These are phyloP conservation scores for Lathyrus tuberosus DNA, from an alignment of 306 rosid species.

Conservation along the genomic window DNA sequence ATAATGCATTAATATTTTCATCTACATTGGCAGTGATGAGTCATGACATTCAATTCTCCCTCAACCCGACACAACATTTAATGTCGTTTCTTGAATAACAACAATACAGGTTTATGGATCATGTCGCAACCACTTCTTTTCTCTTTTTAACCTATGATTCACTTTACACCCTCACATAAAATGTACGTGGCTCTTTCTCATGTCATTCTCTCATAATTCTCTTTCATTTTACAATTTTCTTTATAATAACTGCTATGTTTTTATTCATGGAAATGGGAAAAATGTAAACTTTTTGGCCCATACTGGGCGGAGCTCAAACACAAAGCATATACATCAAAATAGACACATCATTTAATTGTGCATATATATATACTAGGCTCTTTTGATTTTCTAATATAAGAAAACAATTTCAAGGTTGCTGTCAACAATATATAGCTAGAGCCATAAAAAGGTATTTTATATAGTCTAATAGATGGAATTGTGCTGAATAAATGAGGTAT, in stretches of 20 bases:
- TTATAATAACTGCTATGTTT: neutral
- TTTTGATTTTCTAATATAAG: slow-evolving; percentile 7
- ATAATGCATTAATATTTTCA: neutral
- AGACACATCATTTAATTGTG: slow-evolving; percentile 19
- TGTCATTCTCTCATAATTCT: slow-evolving; percentile 41
- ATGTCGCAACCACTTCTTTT: slow-evolving; percentile 39
- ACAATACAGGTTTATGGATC: slow-evolving; percentile 36
- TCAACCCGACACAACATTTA: slow-evolving; percentile 46
- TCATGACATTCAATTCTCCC: slow-evolving; percentile 40
- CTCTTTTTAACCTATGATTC: slow-evolving; percentile 37
- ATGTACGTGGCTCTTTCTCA: slow-evolving; percentile 1
- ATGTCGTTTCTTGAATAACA: slow-evolving; percentile 42
- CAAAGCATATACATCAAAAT: slow-evolving; percentile 21
- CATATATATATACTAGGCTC: slow-evolving; percentile 4
- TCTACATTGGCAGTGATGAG: neutral
- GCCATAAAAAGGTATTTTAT: too few species aligned
- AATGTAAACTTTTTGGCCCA: slow-evolving; percentile 2
- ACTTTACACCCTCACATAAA: slow-evolving; percentile 16
- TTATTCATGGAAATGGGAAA: neutral
- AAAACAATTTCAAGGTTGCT: slow-evolving; percentile 7
- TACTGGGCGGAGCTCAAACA: slow-evolving; percentile 11
- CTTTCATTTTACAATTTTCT: slow-evolving; percentile 21
- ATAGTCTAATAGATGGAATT: too few species aligned
- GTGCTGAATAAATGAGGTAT: too few species aligned
- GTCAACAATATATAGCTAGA: neutral